Base-by-base conservation (phyloP, 345 rosid genomes). In the Ceriops tagal region DNA sequence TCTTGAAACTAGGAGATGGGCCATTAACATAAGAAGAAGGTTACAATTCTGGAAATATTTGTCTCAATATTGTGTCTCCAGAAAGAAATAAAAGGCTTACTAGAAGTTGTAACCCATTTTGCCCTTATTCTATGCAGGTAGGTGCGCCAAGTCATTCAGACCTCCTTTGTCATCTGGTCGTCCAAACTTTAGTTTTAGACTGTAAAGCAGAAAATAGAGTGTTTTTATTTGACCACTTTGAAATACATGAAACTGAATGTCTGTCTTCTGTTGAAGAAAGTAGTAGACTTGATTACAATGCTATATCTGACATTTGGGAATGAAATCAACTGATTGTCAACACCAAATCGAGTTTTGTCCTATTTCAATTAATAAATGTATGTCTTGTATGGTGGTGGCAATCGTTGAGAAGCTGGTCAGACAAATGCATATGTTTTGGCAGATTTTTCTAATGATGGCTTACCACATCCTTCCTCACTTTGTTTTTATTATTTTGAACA, bases 401-500 rank as follows among this genome's bases (percentile, higher is more conserved):
- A 43, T 35, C 19, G 15, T 26, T 60, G 7, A 32, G 31, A 21
- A 47, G 58, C 27, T 9, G 49, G 49, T 43, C 49, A 43, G 49
- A 43, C 49, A 21, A 61, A 35, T 3, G 18, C 18, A 21, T 9
- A 47, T 47, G 8, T 28, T 64, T 47, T 64, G 39, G 52, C 34
- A 0, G 26, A 11, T 70, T n/a, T 61, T n/a, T 35, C 6, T n/a
- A 35, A 8, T 35, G 15, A n/a, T 34, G 49, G 16, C 26, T 31
- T 3, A 8, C 4, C 18, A 21, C 22, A 49, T 61, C 11, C 64
- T 53, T 16, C 18, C 34, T 8, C 21, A n/a, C 2, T 31, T 19
- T 27, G 11, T 57, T 58, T n/a, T 62, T 16, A 2, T 39, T 32
- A 62, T 16, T 43, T 13, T 67, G 7, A 72, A 21, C 80, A 90